These are phyloP conservation scores for Epichloe coenophiala DNA, from an alignment of 2,329 filamentous ascomycete genomes.

Conservation along the genomic window DNA sequence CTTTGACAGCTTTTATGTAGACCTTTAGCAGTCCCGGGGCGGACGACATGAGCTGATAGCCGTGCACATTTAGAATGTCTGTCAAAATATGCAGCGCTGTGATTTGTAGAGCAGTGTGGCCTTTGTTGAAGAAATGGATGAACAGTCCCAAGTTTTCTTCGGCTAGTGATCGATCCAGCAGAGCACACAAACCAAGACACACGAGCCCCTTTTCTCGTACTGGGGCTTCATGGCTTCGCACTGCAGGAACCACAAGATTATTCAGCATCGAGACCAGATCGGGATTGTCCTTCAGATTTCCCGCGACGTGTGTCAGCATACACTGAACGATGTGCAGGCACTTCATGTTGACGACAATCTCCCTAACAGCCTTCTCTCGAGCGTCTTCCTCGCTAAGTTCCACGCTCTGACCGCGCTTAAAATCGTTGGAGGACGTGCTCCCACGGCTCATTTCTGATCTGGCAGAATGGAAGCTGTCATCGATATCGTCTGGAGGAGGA, in stretches of 20 bases:
- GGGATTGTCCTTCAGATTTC: constrained; percentile 76
- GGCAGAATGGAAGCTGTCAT: constrained; percentile 83
- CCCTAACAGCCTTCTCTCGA: constrained; percentile 63
- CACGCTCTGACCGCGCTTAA: constrained; percentile 26
- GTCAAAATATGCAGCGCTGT: constrained; percentile 85
- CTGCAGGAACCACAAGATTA: constrained; percentile 88
- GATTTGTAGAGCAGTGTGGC: constrained; percentile 77
- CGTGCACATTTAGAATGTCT: constrained; percentile 84
- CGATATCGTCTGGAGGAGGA: constrained; percentile 38
- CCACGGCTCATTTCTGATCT: constrained; percentile 68
- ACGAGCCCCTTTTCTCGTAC: constrained; percentile 83
- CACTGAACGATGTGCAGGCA: constrained; percentile 95
- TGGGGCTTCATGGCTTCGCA: constrained; percentile 82
- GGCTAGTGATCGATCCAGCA: constrained; percentile 82
- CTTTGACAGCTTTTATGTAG: constrained; percentile 71
- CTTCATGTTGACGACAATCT: constrained; percentile 97
- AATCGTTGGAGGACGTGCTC: constrained; percentile 37
- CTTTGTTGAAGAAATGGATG: constrained; percentile 90
- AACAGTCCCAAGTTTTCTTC: constrained; percentile 88
- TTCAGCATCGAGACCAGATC: constrained; percentile 97
- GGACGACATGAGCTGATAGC: constrained; percentile 56
- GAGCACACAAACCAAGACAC: constrained; percentile 79
- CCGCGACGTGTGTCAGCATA: constrained; percentile 87
- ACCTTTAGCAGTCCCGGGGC: constrained; percentile 67
- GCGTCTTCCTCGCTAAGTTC: constrained; percentile 50